Base-by-base conservation (phyloP, 1,139 yeast genomes). In the Yamadazyma mexicana region DNA sequence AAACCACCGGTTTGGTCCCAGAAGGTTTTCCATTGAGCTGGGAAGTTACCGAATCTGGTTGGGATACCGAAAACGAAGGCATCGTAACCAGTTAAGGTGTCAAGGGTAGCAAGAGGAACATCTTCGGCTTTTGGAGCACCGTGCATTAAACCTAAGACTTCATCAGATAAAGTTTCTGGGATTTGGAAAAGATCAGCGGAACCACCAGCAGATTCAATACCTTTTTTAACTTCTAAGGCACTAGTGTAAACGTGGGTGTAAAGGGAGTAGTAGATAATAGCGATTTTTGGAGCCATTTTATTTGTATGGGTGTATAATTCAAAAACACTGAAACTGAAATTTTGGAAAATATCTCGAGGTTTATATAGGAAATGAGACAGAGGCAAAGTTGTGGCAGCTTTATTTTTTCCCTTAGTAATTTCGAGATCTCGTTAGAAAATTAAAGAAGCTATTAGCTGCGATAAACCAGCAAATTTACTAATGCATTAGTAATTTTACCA, bases 201-300 rank as follows among this genome's bases (percentile, higher is more conserved):
- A 26, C 56, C 49, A 26, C 75, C 77, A 9, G 68, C 48, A 15
- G 60, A 51, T 43, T 66, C 68, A 22, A 73, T 61, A 48, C 80
- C 79, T 33, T 59, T 56, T 55, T 72, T 62, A 40, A 72, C 56
- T 31, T 64, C 59, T 45, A 64, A 57, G 31, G 81, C 84, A 59
- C 81, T 55, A 31, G 61, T 56, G 43, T 69, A 66, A 45, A 80
- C 62, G 58, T 83, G 89, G 40, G 85, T 85, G 58, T 79, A 82
- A 33, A 79, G 67, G 34, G 87, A 79, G 62, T 81, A 82, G 51
- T 75, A 67, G 44, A 82, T 53, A 42, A 83, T 75, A 14, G 75
- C 76, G 26, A 68, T 56, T 58, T 69, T 69, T 37, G 41, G 44
- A 38, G 44, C 56, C 62, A 58, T 58, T 25, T 14, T 38, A n/a